Evolutionary conservation across 129 eudicot species (phyloP).

Genomic region (Ambrosia trifida): DNA sequence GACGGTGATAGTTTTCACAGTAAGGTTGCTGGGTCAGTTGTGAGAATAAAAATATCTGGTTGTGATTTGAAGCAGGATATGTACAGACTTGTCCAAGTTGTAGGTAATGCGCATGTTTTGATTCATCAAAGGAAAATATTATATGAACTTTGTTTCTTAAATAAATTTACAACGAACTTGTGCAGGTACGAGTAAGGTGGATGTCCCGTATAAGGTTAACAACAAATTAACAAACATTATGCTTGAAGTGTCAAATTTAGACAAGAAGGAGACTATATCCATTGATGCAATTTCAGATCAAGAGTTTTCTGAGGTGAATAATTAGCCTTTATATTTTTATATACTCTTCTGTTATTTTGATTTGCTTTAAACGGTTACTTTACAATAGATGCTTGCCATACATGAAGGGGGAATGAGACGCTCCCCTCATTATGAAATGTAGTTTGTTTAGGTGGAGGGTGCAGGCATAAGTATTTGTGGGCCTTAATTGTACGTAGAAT

Average conservation of each 20-base stretch:
- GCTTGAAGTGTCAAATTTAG: slow-evolving; percentile 81
- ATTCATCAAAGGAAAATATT: not conserved
- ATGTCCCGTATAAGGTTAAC: slow-evolving; percentile 57
- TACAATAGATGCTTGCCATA: not conserved
- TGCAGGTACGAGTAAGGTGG: slow-evolving; percentile 76
- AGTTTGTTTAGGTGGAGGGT: not conserved
- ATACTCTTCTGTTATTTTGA: slow-evolving; percentile 1
- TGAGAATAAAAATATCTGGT: slow-evolving; percentile 67
- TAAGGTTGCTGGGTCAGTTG: slow-evolving; percentile 88
- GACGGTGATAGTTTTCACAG: slow-evolving; percentile 59
- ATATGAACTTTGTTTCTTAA: slow-evolving; percentile 1
- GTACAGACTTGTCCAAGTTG: slow-evolving; percentile 85
- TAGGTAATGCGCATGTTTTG: slow-evolving; percentile 53
- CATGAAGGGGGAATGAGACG: not conserved
- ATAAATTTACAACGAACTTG: slow-evolving; percentile 20
- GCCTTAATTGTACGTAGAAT: not conserved
- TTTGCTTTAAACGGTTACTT: not conserved
- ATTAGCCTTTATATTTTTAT: slow-evolving; percentile 12
- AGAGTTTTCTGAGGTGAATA: slow-evolving; percentile 79
- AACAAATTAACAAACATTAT: slow-evolving; percentile 50
- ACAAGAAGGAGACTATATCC: slow-evolving; percentile 79
- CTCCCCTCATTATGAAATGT: not conserved
- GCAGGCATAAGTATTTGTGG: not conserved
- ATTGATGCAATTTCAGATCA: slow-evolving; percentile 77
- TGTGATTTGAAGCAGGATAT: slow-evolving; percentile 78